Evolutionary conservation across 2,329 filamentous ascomycete species (phyloP).

Genomic region (Calonectria pseudoturangicola): DNA sequence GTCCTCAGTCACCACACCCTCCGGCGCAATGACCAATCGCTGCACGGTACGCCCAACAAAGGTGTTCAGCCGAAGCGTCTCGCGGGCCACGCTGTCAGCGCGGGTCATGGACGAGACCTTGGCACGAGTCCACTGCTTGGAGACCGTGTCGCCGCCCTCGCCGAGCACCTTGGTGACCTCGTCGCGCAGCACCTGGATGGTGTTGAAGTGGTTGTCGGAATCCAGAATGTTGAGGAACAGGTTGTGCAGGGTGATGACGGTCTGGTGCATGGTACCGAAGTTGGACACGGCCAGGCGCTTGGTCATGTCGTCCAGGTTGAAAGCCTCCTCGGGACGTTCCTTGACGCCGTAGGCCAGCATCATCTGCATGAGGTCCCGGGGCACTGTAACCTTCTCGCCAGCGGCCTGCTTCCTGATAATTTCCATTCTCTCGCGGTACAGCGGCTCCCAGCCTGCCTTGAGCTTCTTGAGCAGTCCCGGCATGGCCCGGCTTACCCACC

Average conservation of each 20-base stretch:
- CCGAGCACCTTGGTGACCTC: constrained; percentile 59
- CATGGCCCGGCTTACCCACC: constrained; percentile 55
- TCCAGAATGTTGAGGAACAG: constrained; percentile 24
- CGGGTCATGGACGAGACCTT: constrained; percentile 60
- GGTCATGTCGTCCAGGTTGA: constrained; percentile 20
- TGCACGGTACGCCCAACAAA: constrained; percentile 55
- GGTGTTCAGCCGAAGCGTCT: constrained; percentile 63
- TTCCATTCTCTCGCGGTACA: constrained; percentile 35
- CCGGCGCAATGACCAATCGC: constrained; percentile 54
- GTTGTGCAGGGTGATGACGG: constrained; percentile 11
- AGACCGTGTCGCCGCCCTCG: constrained; percentile 40
- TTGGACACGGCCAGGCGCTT: constrained; percentile 27
- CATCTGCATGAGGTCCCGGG: constrained; percentile 64
- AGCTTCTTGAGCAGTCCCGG: constrained; percentile 54
- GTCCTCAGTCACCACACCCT: constrained; percentile 56
- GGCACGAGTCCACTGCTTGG: constrained; percentile 62
- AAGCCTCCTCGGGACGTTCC: constrained; percentile 61
- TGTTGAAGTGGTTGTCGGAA: constrained; percentile 20
- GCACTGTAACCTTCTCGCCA: constrained; percentile 35
- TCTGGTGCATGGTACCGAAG: constrained; percentile 30
- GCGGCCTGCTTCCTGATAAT: constrained; percentile 43
- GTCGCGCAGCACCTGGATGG: constrained; percentile 43
- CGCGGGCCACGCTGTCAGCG: constrained; percentile 65
- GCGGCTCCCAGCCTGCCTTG: constrained; percentile 41
- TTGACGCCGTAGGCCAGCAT: constrained; percentile 63